These are phyloP conservation scores for Geotrichum restrictum DNA, from an alignment of 1,139 yeast species.

Conservation along the genomic window DNA sequence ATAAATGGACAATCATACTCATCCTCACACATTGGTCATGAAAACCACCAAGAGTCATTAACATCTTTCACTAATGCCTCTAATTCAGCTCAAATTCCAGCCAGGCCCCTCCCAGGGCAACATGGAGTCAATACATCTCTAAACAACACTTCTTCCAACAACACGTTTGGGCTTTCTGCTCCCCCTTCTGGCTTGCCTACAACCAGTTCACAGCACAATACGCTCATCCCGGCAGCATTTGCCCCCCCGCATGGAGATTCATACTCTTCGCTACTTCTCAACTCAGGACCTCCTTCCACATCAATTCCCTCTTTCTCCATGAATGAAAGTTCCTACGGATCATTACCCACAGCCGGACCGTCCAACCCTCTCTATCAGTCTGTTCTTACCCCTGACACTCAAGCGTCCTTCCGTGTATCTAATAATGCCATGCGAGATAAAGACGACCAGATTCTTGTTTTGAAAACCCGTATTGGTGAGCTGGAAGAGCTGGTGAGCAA, in stretches of 20 bases:
- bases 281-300: neutral
- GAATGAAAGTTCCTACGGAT: neutral
- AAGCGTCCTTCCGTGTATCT: neutral
- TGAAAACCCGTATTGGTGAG: conserved; percentile 1
- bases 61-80: neutral
- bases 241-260: neutral
- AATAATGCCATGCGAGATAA: conserved; percentile 1
- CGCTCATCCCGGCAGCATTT: neutral
- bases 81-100: too few relatives aligned
- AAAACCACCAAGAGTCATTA: neutral
- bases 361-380: neutral
- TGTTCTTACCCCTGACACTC: neutral
- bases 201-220: neutral
- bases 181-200: neutral
- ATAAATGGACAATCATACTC: neutral
- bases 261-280: neutral
- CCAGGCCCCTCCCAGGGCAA: neutral
- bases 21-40: neutral
- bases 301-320: neutral
- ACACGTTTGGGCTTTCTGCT: neutral
- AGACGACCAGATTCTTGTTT: neutral
- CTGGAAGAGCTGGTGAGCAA: conserved; percentile 9
- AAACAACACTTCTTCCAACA: neutral
- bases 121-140: neutral
- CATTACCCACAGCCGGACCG: neutral